Evolutionary conservation across 2,329 filamentous ascomycete species (phyloP).

Genomic region (Metarhizium rileyi): DNA sequence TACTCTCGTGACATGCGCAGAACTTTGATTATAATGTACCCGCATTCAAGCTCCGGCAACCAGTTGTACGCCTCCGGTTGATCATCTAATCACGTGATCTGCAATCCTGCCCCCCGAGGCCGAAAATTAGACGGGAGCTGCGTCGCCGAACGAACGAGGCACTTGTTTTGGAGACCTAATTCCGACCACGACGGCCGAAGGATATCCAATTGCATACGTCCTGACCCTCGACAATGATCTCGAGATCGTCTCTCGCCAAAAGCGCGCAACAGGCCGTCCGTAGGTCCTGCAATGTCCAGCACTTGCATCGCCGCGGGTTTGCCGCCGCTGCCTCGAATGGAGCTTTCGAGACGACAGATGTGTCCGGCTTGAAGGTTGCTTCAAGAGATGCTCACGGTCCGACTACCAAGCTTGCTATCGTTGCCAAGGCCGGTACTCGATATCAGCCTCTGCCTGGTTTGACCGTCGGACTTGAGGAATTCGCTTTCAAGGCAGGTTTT

Average conservation of each 20-base stretch:
- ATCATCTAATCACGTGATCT: slow-evolving; percentile 26
- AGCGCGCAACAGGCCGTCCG: slow-evolving; percentile 48
- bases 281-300: slow-evolving; percentile 46
- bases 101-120: slow-evolving; percentile 19
- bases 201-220: slow-evolving; percentile 46
- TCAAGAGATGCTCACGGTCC: slow-evolving; percentile 81
- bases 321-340: slow-evolving; percentile 58
- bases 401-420: slow-evolving; percentile 82
- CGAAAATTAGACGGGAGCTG: slow-evolving; percentile 36
- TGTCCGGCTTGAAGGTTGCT: slow-evolving; percentile 83
- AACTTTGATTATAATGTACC: neutral
- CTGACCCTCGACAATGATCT: slow-evolving; percentile 51
- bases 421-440: slow-evolving; percentile 88
- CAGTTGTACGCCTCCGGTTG: neutral
- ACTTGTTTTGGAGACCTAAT: slow-evolving; percentile 31
- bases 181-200: slow-evolving; percentile 29
- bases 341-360: slow-evolving; percentile 79
- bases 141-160: slow-evolving; percentile 24
- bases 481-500: slow-evolving; percentile 79
- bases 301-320: slow-evolving; percentile 40
- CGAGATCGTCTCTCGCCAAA: slow-evolving; percentile 50
- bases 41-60: neutral
- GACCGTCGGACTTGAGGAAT: slow-evolving; percentile 83
- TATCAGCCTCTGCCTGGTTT: slow-evolving; percentile 86
- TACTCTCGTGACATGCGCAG: neutral